Conservation (phyloP, 169 alveolate species). For the Pseudocohnilembus persalinus region DNA sequence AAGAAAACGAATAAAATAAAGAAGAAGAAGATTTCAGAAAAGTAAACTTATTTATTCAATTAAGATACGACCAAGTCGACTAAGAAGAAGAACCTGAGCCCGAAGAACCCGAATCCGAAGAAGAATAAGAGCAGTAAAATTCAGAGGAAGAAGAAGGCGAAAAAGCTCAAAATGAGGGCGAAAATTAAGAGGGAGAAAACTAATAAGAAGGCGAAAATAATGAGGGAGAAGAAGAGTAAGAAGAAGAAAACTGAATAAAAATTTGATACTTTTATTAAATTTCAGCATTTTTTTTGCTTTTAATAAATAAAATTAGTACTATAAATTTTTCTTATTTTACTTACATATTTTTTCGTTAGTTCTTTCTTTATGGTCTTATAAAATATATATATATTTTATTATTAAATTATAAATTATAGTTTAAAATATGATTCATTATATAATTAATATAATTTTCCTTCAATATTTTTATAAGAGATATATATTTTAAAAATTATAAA, state of each 20-base stretch:
- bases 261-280: too few species aligned
- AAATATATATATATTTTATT: too few species aligned
- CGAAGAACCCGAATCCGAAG: slow-evolving; percentile 17
- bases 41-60: slow-evolving; percentile 16
- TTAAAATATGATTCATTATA: too few species aligned
- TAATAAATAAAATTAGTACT: too few species aligned
- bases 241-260: neutral
- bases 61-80: slow-evolving; percentile 22
- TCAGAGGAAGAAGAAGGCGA: slow-evolving; percentile 5
- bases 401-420: too few species aligned
- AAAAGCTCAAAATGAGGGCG: neutral
- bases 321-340: too few species aligned
- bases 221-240: slow-evolving; percentile 13
- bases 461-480: too few species aligned
- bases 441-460: too few species aligned
- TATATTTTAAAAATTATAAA: too few species aligned
- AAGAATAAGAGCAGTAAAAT: slow-evolving; percentile 5
- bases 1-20: slow-evolving; percentile 24
- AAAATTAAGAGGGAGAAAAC: neutral
- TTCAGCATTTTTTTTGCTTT: too few species aligned
- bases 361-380: too few species aligned
- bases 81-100: slow-evolving; percentile 16
- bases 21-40: slow-evolving; percentile 31
- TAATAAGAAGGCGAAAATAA: neutral
- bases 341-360: too few species aligned